phyloP scores from a whole-genome alignment of 805 yeast species.

The Monosporozyma unispora region DNA sequence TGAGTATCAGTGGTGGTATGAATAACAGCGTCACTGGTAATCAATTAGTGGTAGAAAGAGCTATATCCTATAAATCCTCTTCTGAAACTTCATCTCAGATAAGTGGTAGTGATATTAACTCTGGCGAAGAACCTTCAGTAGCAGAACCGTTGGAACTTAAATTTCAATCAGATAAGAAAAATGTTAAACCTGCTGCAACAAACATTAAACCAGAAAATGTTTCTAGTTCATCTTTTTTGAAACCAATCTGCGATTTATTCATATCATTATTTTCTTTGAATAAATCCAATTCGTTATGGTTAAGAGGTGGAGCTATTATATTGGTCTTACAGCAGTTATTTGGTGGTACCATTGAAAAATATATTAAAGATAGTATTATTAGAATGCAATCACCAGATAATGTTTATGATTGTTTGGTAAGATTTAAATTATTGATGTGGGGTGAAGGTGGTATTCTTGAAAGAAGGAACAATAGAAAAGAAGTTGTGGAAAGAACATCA shows the following conservation, averaged over 20 bases:
- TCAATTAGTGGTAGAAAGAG: background rate
- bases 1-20: background rate
- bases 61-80: background rate
- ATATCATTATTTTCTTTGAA: slow-evolving; percentile 60
- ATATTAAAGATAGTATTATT: slow-evolving; percentile 36
- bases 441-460: slow-evolving; percentile 46
- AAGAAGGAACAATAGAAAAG: slow-evolving; percentile 26
- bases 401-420: slow-evolving; percentile 34
- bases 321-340: slow-evolving; percentile 75
- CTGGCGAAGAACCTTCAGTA: background rate
- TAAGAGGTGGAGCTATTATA: slow-evolving; percentile 75
- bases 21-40: background rate
- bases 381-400: slow-evolving; percentile 30
- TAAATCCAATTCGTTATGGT: slow-evolving; percentile 55
- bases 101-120: background rate
- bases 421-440: slow-evolving; percentile 34
- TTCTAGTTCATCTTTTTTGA: slow-evolving; percentile 46
- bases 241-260: slow-evolving; percentile 72
- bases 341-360: slow-evolving; percentile 80
- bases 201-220: background rate
- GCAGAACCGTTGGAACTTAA: background rate
- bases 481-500: slow-evolving; percentile 33
- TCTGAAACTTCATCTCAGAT: background rate
- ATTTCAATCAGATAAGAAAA: background rate
- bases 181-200: background rate